Evolutionary conservation across 768 basidiomycete genomes (phyloP), one percentile per base, ranked within the genome.

Genomic region (Mrakia frigida): DNA sequence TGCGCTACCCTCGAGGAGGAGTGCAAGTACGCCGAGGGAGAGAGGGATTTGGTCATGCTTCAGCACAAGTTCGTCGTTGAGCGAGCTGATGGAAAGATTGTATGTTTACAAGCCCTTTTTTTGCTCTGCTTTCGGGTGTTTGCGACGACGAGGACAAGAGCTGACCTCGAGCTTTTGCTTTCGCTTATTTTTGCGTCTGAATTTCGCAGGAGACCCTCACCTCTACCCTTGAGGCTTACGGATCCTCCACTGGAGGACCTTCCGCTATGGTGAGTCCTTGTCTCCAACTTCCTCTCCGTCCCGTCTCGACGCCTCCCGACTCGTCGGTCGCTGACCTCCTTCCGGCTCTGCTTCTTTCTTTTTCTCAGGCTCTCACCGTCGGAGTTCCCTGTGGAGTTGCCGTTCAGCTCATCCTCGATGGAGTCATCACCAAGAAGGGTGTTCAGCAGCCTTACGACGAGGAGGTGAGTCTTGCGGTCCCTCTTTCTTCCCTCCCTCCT

Each of bases 41-140:
- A 98, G 84, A 90, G 93, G 16, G 96, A 99, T 84, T 88, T 98
- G 78, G 92, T 99, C 77, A 93, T 98, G 90, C 89, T 99, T 73
- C 96, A 98, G 85, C 96, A 99, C 88, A 96, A 95, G 86, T 98
- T 99, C 82, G 85, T 93, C 80, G 90, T 98, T 52, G 90, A 94
- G 82, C 92, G 91, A 88, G 86, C 88, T 46, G 93, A 98, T 81
- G 94, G 96, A 67, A 87, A 84, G 68, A 85, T 87, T 84, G 56
- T 56, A 28, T 9, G 56, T 56, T n/a, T 18, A 50, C 16, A n/a
- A n/a, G n/a, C n/a, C n/a, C 21, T 21, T 21, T 18, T 21, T 50
- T 50, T 14, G 43, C 1, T 50, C 46, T 2, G 11, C 5, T 21
- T 53, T 53, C 7, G 23, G 7, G 43, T 18, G 7, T 18, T 53